Conservation (phyloP, 2,329 filamentous ascomycete species). For the Paraconiothyrium sp. region DNA sequence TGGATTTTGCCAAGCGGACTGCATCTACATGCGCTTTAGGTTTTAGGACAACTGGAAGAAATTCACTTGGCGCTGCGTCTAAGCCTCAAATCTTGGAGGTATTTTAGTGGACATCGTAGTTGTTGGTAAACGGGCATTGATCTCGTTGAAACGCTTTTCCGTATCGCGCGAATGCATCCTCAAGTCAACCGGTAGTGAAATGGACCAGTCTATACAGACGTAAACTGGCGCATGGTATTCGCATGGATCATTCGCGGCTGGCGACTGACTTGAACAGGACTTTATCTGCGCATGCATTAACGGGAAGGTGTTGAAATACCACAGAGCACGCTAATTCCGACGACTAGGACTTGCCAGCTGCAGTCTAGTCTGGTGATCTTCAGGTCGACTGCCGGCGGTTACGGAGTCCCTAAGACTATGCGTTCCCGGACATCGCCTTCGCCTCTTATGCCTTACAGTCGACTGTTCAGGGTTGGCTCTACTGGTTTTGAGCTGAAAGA, state of each 20-base stretch:
- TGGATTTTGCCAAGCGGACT: neutral
- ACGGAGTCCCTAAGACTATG: neutral
- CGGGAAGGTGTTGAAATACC: too few species aligned
- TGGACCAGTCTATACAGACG: neutral
- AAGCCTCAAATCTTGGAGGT: neutral
- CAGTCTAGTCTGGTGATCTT: too few species aligned
- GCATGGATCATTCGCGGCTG: neutral
- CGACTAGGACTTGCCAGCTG: too few species aligned
- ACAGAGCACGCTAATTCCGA: too few species aligned
- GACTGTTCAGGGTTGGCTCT: neutral
- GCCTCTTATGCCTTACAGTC: neutral
- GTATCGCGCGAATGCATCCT: neutral
- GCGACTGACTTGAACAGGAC: neutral
- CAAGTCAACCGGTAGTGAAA: neutral
- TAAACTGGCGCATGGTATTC: neutral
- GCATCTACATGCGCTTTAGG: neutral
- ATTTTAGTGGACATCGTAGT: neutral
- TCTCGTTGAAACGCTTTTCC: conserved; percentile 2
- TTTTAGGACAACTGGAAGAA: neutral
- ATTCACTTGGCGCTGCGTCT: neutral
- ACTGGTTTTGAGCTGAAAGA: too few species aligned
- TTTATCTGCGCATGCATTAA: too few species aligned
- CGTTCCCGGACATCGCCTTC: neutral
- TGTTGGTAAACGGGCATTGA: neutral
- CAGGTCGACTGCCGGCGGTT: too few species aligned